phyloP scores from a whole-genome alignment of 495 filamentous ascomycete species.

The Talaromyces wortmannii region DNA sequence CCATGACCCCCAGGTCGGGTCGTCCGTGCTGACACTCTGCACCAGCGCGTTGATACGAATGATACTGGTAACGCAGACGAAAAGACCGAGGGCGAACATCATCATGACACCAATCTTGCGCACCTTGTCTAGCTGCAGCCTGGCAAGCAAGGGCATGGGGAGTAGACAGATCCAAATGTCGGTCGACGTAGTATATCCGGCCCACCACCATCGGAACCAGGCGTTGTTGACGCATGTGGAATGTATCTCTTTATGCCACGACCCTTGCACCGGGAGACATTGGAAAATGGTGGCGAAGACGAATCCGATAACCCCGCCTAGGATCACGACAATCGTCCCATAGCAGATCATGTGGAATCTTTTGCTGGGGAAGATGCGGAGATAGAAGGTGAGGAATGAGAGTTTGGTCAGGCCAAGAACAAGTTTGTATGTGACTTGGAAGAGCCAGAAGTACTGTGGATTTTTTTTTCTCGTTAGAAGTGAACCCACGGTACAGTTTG shows the following conservation, averaged over 20 bases:
- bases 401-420: constrained; percentile 26
- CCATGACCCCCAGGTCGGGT: constrained; percentile 14
- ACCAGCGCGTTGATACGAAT: constrained; percentile 18
- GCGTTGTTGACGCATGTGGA: constrained; percentile 12
- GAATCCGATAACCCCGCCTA: constrained; percentile 10
- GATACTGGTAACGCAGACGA: constrained; percentile 17
- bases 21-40: constrained; percentile 14
- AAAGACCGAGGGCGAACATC: constrained; percentile 26
- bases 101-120: constrained; percentile 29
- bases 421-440: constrained; percentile 30
- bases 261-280: constrained; percentile 29
- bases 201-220: constrained; percentile 14
- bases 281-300: constrained; percentile 35
- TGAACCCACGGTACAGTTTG: neutral
- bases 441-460: constrained; percentile 24
- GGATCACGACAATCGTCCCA: constrained; percentile 8
- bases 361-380: constrained; percentile 22
- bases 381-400: constrained; percentile 27
- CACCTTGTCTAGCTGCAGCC: constrained; percentile 28
- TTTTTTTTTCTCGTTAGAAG: neutral
- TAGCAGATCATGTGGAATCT: constrained; percentile 18
- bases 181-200: constrained; percentile 22
- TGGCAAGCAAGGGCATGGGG: constrained; percentile 30
- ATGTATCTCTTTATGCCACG: constrained; percentile 23
- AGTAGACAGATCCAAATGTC: constrained; percentile 34